These are phyloP conservation scores for Mariannaea elegans DNA, from an alignment of 2,329 filamentous ascomycete species.

Conservation along the genomic window DNA sequence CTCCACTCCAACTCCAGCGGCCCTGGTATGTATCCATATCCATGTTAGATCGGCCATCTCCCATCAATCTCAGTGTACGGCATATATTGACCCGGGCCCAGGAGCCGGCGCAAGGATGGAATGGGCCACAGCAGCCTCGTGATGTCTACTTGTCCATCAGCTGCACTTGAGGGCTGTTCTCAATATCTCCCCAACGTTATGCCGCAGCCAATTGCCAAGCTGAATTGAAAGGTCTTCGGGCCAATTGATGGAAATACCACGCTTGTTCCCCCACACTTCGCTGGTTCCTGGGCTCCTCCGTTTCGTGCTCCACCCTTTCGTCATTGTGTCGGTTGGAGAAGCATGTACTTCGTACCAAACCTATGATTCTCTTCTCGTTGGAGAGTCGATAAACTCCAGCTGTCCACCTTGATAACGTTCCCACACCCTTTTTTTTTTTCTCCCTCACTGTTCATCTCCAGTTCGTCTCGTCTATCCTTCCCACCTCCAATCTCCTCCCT, in stretches of 20 bases:
- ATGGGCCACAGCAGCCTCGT: too few species aligned
- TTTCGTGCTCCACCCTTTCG: conserved; percentile 4
- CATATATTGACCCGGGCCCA: neutral
- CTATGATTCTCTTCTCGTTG: conserved; percentile 1
- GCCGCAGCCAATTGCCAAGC: too few species aligned
- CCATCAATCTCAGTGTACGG: neutral
- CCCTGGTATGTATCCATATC: neutral
- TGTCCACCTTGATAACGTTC: too few species aligned
- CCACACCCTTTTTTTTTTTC: too few species aligned
- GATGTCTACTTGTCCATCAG: too few species aligned
- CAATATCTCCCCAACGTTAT: too few species aligned
- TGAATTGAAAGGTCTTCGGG: too few species aligned
- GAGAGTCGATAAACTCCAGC: neutral
- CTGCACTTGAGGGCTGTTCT: too few species aligned
- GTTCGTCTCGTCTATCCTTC: neutral
- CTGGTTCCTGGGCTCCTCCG: too few species aligned
- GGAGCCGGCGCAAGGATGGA: neutral
- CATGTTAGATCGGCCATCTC: conserved; percentile 9
- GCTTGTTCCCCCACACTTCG: neutral
- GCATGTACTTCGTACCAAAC: neutral
- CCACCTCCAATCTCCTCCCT: neutral
- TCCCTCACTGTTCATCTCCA: too few species aligned
- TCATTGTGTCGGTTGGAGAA: conserved; percentile 6
- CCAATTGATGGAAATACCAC: too few species aligned
- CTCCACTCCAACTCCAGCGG: too few species aligned